Evolutionary conservation across 2,329 filamentous ascomycete genomes (phyloP), one percentile per base, ranked within the genome.

Genomic region (Lecanosticta acicola): DNA sequence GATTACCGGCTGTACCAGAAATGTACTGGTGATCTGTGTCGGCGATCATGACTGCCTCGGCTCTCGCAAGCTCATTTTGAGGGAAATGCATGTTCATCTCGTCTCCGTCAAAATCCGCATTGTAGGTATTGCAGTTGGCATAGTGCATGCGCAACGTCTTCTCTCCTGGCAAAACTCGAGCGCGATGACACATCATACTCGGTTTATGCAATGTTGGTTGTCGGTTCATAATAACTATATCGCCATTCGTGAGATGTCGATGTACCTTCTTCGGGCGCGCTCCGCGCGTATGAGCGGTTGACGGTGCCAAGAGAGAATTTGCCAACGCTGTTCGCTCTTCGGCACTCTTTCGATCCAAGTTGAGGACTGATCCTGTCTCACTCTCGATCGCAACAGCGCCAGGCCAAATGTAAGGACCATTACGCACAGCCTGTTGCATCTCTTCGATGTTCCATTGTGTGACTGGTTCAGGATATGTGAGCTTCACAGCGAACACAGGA

Each of bases 1-100:
- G 93, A 62, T 95, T 94, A 46, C 93, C 93, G 13, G 88, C 87
- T 2, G 93, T 98, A 16, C 85, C 87, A 26, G 90, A 94, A 29
- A 98, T 78, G 64, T 98, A 98, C 61, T 98, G 93, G 62, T 96
- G 90, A 65, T 98, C 91, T 2, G 93, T 96, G 65, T 97, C 91
- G 32, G 93, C 93, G 59, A 98, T 84, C 57, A 89, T 87, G 56
- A 94, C 78, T 1, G 93, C 93, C 70, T 98, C 93, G 2, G 91
- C 87, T 57, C 93, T 79, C 13, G 93, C 93, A 54, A 97, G 76
- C 65, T 97, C 94, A 58, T 95, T 97, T 60, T 98, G 93, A 1
- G 93, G 93, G 62, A 98, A 97, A 69, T 98, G 93, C 90, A 98
- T 94, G 67, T 98, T 98, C 93, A 98, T 98, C 68, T 98, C 93